Base-by-base conservation (phyloP, 805 yeast genomes). In the Candida dajiaensis region DNA sequence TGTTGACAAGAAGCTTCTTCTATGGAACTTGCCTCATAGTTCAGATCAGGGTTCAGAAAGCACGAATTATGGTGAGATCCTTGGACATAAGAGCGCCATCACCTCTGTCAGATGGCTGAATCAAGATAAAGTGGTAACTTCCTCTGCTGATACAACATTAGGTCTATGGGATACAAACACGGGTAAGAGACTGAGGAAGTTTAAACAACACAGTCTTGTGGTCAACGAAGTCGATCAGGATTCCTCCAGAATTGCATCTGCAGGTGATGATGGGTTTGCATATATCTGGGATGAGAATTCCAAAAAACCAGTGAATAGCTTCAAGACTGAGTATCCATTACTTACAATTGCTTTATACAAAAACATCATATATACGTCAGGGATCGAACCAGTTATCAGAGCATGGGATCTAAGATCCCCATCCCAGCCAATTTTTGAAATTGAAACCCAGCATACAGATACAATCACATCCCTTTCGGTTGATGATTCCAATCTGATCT, bases 21-120 rank as follows among this genome's bases (percentile, higher is more conserved):
- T 58, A 12, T 53, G 60, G 66, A 56, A 31, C 49, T 55, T 56
- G 6, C 62, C 63, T 4, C 62, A 58, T 46, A 38, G 49, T 0
- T 33, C 49, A 12, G 20, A 31, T 8, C 49, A 47, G 8, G 20
- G 13, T 8, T 33, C 13, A 16, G 29, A 43, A 6, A 41, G 55
- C 1, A 51, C 55, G 11, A 79, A 78, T 55, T 70, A 62, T 49
- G 83, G 82, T 3, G 62, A 67, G 4, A 50, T 77, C 3, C 48
- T 53, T 12, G 86, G 83, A 5, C 88, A 83, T 57, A 81, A 81
- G 48, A 75, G 78, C 7, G 88, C 89, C 0, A 71, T 86, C 0
- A 77, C 88, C 0, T 73, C 81, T 1, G 53, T 85, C 10, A 60
- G 65, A 25, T 85, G 90, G 87, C 48, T 62, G 3, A 53, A 64